A percentile compares a stretch with the other conserved stretches of the same genome.
Conservation (phyloP, 2,329 filamentous ascomycete species). For the Chalaropsis ovoidea region DNA sequence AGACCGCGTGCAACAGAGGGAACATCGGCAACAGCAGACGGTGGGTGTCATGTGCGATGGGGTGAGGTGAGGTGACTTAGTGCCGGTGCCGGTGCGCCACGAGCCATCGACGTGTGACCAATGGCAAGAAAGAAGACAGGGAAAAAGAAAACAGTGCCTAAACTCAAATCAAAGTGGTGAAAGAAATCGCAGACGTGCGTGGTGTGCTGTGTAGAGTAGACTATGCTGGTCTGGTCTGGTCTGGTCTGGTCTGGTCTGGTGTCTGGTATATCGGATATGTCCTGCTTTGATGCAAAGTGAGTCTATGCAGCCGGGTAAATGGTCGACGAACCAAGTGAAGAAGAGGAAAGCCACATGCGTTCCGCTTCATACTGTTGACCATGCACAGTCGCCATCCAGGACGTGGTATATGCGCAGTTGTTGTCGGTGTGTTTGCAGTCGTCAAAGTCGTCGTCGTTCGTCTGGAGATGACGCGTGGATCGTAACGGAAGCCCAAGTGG, state of each 20-base stretch:
- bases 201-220: too few relatives aligned
- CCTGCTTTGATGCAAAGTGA: conserved; percentile 18
- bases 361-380: background rate
- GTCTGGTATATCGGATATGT: conserved; percentile 5
- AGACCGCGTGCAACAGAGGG: too few relatives aligned
- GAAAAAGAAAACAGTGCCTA: background rate
- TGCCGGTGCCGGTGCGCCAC: too few relatives aligned
- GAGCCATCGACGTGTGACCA: too few relatives aligned
- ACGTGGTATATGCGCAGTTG: background rate
- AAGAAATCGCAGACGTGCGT: background rate
- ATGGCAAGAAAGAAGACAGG: background rate
- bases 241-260: too few relatives aligned
- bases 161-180: conserved; percentile 5
- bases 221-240: too few relatives aligned
- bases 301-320: conserved; percentile 13
- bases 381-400: background rate
- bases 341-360: background rate
- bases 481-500: background rate
- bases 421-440: background rate
- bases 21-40: too few relatives aligned
- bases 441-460: background rate
- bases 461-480: background rate
- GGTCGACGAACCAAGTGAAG: conserved; percentile 17
- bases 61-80: too few relatives aligned
- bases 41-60: background rate